Evolutionary conservation across 192 early-diverging fungal genomes (phyloP), one percentile per base, ranked within the genome.

Genomic region (Chytriomyces confervae): DNA sequence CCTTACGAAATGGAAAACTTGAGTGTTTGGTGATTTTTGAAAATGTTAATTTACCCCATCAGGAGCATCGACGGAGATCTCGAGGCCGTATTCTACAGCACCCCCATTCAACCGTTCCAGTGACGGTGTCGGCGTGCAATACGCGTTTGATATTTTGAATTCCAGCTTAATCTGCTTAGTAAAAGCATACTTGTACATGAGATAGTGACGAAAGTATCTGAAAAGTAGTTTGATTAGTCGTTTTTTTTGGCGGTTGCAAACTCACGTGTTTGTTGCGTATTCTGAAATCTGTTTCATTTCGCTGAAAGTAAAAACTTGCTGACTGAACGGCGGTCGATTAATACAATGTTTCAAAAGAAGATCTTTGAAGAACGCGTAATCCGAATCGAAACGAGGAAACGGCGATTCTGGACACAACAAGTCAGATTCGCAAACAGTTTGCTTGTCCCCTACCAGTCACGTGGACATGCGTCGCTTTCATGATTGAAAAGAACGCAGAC

Each of bases 111-210:
- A 61, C 18, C 50, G 7, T 62, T 48, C 64, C 2, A 66, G 7
- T 10, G 64, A 57, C 27, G 45, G 10, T 63, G 47, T 16, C 6
- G 71, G 77, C 10, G 68, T 69, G 46, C 62, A 46, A 44, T 81
- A 65, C 20, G 69, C 82, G 67, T 84, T 85, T 27, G 85, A 82
- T 27, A 86, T 71, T 6, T 62, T 69, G 43, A 89, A 78, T 46
- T 89, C 84, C 50, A 89, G 61, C 48, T 78, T 79, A 76, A 89
- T 49, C 77, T 89, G 87, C 74, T 88, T 89, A 11, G 88, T 89
- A 62, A 89, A 89, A 2, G 76, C 82, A 69, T 86, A 87, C 66
- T 88, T 89, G 79, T 89, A 89, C 81, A 89, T 81, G 9, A 87
- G 60, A 72, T 89, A 89, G 76, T 89, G 88, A 5, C 86, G 80